A percentile compares a stretch with the other conserved stretches of the same genome.
phyloP scores from a whole-genome alignment of 345 rosid genomes.

The Pseudoturritis turrita region DNA sequence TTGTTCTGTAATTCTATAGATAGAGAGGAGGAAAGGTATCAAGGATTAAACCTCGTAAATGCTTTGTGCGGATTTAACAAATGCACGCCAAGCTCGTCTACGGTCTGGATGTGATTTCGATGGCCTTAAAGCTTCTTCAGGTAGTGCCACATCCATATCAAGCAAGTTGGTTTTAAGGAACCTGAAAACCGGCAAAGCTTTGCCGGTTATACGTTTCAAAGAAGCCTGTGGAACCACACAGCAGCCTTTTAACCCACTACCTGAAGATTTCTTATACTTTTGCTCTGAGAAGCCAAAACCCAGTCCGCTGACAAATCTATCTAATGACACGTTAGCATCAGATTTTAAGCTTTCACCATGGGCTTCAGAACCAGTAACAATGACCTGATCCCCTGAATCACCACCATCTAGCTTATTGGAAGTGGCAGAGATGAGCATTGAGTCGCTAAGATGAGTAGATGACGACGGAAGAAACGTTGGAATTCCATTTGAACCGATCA shows the following conservation, averaged over 20 bases:
- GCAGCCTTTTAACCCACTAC: conserved; percentile 31
- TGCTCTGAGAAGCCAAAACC: conserved; percentile 37
- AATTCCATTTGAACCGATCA: conserved; percentile 72
- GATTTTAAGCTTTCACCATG: conserved; percentile 27
- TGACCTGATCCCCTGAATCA: conserved; percentile 32
- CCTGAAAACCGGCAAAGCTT: conserved; percentile 45
- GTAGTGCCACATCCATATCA: conserved; percentile 89
- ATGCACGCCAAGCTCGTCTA: conserved; percentile 80
- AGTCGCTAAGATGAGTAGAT: conserved; percentile 50
- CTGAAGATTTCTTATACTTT: conserved; percentile 38
- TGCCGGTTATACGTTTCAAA: conserved; percentile 63
- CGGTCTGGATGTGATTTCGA: conserved; percentile 54
- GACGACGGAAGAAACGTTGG: conserved; percentile 54
- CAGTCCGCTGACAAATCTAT: conserved; percentile 28
- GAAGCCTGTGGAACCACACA: conserved; percentile 82
- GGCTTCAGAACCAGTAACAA: conserved; percentile 26
- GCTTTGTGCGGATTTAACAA: conserved; percentile 75
- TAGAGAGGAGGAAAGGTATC: conserved; percentile 1
- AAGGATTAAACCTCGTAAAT: conserved; percentile 64
- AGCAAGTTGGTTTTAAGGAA: conserved; percentile 73
- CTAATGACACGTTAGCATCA: conserved; percentile 26
- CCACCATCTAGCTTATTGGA: conserved; percentile 27
- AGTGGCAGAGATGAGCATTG: conserved; percentile 37
- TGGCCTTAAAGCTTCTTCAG: conserved; percentile 69
- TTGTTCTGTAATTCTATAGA: background rate